These are phyloP conservation scores for Apiotrichum brassicae DNA, from an alignment of 1,284 basidiomycete species.

Conservation along the genomic window DNA sequence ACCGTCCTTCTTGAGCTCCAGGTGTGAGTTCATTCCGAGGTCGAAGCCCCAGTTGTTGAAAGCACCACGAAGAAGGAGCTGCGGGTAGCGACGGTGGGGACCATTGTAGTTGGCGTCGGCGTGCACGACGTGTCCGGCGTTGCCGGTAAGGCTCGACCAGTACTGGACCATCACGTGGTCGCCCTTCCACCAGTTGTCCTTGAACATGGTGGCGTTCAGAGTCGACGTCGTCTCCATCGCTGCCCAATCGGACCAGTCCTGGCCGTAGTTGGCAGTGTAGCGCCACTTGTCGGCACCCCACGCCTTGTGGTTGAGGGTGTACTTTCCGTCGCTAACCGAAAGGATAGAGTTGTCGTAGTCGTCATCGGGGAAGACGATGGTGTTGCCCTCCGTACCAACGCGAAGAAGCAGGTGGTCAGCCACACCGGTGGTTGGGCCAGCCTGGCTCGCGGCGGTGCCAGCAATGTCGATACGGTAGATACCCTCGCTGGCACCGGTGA, in stretches of 20 bases:
- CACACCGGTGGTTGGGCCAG: constrained; percentile 32
- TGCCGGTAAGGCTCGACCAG: constrained; percentile 62
- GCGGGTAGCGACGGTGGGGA: constrained; percentile 66
- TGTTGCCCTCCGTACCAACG: constrained; percentile 66
- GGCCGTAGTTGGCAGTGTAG: constrained; percentile 78
- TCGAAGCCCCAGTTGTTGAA: constrained; percentile 90
- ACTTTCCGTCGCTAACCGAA: constrained; percentile 56
- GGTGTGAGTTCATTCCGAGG: constrained; percentile 62
- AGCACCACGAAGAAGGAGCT: constrained; percentile 72
- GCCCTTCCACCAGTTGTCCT: constrained; percentile 69
- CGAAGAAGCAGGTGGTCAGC: constrained; percentile 70
- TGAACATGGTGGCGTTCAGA: constrained; percentile 58
- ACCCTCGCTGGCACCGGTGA: constrained; percentile 51
- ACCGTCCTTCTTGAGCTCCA: constrained; percentile 58
- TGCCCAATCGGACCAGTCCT: constrained; percentile 71
- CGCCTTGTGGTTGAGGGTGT: constrained; percentile 70
- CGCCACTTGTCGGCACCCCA: constrained; percentile 79
- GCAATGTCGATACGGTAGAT: constrained; percentile 31
- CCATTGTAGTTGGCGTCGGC: constrained; percentile 61
- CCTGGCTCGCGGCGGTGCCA: constrained; percentile 45
- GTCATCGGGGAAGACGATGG: constrained; percentile 68
- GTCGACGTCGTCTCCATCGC: constrained; percentile 66
- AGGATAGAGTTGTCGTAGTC: constrained; percentile 64
- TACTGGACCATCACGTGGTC: constrained; percentile 83
- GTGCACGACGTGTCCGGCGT: constrained; percentile 63